Evolutionary conservation across 2,329 filamentous ascomycete genomes (phyloP).

Genomic region (Aspergillus pseudoterreus): DNA sequence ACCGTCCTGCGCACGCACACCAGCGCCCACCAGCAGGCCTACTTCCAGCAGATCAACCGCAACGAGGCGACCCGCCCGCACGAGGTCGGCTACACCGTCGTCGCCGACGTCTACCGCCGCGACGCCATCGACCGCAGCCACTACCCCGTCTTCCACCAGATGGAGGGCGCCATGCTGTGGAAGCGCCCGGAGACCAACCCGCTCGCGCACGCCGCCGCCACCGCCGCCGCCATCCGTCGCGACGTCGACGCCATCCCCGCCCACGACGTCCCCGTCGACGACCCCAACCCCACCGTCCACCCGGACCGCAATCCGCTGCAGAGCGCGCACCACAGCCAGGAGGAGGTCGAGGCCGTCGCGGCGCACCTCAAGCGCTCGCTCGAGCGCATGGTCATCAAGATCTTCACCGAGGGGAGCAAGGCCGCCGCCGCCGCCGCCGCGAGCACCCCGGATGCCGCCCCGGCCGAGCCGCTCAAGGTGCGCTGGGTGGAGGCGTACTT

Average conservation of each 20-base stretch:
- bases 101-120: slow-evolving; percentile 89
- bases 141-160: slow-evolving; percentile 97
- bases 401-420: slow-evolving; percentile 74
- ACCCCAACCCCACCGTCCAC: slow-evolving; percentile 76
- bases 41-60: slow-evolving; percentile 62
- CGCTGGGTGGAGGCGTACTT: slow-evolving; percentile 98
- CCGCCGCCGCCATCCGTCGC: slow-evolving; percentile 60
- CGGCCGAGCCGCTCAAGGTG: slow-evolving; percentile 72
- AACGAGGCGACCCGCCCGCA: slow-evolving; percentile 33
- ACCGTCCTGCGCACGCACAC: slow-evolving; percentile 91
- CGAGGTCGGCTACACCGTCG: slow-evolving; percentile 76
- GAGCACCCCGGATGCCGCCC: slow-evolving; percentile 44
- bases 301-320: slow-evolving; percentile 81
- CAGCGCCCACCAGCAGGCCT: slow-evolving; percentile 86
- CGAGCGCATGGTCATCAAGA: slow-evolving; percentile 83
- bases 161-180: slow-evolving; percentile 94
- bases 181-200: slow-evolving; percentile 52
- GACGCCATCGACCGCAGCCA: slow-evolving; percentile 94
- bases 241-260: slow-evolving; percentile 69
- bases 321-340: slow-evolving; percentile 61
- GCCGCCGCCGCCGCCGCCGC: slow-evolving; percentile 60
- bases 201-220: slow-evolving; percentile 35
- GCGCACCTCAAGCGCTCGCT: slow-evolving; percentile 84
- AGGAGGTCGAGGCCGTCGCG: slow-evolving; percentile 77
- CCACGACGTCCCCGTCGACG: slow-evolving; percentile 74